Base-by-base conservation (phyloP, 345 rosid genomes). In the Eucalyptus tenuipes region DNA sequence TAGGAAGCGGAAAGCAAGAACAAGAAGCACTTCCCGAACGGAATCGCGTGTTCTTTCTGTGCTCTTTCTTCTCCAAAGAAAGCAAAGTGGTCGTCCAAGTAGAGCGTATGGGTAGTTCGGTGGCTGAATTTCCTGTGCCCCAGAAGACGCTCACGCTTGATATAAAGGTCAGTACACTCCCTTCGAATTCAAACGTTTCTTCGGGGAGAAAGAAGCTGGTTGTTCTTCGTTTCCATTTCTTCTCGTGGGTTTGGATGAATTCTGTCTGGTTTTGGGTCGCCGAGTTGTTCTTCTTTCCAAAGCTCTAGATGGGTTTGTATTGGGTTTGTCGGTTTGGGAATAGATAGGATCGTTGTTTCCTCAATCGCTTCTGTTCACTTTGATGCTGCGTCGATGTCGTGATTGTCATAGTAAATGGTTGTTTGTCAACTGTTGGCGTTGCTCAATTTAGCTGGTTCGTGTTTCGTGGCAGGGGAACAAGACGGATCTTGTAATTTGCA, bases 401-500 rank as follows among this genome's bases (percentile, higher is more conserved):
- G 81, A 68, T 68, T 68, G 5, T 68, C 44, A 3, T 17, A 33
- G 80, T 68, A 17, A 33, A 33, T 68, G 80, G 42, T 66, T 37
- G 44, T 8, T 68, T 68, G 2, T 68, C 42, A 1, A 18, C 81
- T 37, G 82, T 37, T 18, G 82, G 27, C 10, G 47, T 20, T 37
- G 27, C 47, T 75, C 45, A 75, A 75, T 75, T 75, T 75, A 18
- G 27, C 82, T 75, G 27, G 27, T 75, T 75, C 82, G 50, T 86
- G 91, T 40, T 92, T 40, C 48, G 89, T 93, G 68, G 88, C 93
- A 97, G 99, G 98, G 95, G 82, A 94, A 94, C 95, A 95, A 94
- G 86, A 97, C 98, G 47, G 98, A 97, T 88, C 50, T 96, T 64
- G 95, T 96, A n/a, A 88, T 96, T 89, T 95, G 94, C 92, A 89